A percentile compares a stretch with the other conserved stretches of the same genome.
Conservation (phyloP, 805 yeast species). For the Candida cerambycidarum region DNA sequence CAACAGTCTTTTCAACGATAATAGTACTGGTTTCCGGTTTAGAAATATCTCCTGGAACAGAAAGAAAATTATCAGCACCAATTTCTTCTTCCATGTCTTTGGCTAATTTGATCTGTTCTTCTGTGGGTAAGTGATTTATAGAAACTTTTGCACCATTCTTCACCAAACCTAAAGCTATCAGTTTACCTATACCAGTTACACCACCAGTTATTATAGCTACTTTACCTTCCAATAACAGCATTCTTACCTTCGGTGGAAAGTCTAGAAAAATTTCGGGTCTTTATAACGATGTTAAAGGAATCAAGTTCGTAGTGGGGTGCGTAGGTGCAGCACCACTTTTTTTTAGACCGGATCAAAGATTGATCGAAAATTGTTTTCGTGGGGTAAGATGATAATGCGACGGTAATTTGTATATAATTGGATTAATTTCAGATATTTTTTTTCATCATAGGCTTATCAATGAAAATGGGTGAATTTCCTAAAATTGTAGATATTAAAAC, state of each 20-base stretch:
- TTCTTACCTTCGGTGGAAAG: neutral
- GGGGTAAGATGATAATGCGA: constrained; percentile 5
- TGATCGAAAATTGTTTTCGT: neutral
- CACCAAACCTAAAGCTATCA: constrained; percentile 43
- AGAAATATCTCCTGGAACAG: constrained; percentile 47
- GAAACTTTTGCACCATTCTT: constrained; percentile 43
- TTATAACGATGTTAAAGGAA: neutral
- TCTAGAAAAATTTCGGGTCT: neutral
- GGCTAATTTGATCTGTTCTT: constrained; percentile 19
- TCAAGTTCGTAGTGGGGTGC: neutral
- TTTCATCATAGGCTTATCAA: neutral
- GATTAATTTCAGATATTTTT: neutral
- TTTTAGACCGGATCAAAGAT: constrained; percentile 4
- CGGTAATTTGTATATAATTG: neutral
- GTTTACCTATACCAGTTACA: constrained; percentile 47
- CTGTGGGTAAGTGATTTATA: constrained; percentile 27
- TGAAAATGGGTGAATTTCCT: constrained; percentile 33
- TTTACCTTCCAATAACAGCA: constrained; percentile 28
- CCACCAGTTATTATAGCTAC: constrained; percentile 46
- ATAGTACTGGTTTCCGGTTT: constrained; percentile 34
- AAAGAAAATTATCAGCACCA: constrained; percentile 24
- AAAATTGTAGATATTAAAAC: constrained; percentile 44
- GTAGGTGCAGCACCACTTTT: neutral
- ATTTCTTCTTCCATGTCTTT: constrained; percentile 23
- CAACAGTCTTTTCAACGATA: constrained; percentile 31